A percentile compares a stretch with the other conserved stretches of the same genome.
Conservation (phyloP, 2,329 filamentous ascomycete genomes). For the Beauveria caledonica region DNA sequence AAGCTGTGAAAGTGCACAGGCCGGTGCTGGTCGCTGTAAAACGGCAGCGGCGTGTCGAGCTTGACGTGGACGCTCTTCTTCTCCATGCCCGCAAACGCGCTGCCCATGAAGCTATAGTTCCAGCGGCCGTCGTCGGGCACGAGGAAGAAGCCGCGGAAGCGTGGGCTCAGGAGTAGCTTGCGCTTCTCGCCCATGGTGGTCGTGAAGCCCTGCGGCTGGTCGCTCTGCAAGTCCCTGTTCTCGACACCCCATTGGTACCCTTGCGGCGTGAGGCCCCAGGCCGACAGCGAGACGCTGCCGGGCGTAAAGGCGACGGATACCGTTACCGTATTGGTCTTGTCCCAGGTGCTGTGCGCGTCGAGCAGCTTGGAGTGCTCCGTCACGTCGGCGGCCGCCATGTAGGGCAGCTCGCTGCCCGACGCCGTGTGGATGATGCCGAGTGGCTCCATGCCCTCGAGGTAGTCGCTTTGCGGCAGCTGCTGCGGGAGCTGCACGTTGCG, state of each 20-base stretch:
- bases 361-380: conserved; percentile 89
- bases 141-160: conserved; percentile 92
- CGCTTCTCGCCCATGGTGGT: conserved; percentile 92
- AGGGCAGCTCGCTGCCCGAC: conserved; percentile 87
- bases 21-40: conserved; percentile 88
- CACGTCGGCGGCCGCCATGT: conserved; percentile 93
- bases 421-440: conserved; percentile 93
- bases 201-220: conserved; percentile 89
- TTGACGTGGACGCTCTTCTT: conserved; percentile 89
- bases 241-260: conserved; percentile 97
- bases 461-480: conserved; percentile 84
- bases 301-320: conserved; percentile 96
- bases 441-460: conserved; percentile 77
- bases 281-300: conserved; percentile 87
- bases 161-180: conserved; percentile 85
- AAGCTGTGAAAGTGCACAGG: conserved; percentile 97
- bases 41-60: conserved; percentile 81
- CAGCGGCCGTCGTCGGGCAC: conserved; percentile 83
- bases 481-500: conserved; percentile 88
- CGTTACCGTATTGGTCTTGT: conserved; percentile 81
- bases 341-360: conserved; percentile 58
- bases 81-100: conserved; percentile 75
- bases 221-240: conserved; percentile 86
- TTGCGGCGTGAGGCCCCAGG: conserved; percentile 84
- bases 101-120: conserved; percentile 99